Conservation (phyloP, 768 basidiomycete genomes). For the Leccinum pellstonianum region DNA sequence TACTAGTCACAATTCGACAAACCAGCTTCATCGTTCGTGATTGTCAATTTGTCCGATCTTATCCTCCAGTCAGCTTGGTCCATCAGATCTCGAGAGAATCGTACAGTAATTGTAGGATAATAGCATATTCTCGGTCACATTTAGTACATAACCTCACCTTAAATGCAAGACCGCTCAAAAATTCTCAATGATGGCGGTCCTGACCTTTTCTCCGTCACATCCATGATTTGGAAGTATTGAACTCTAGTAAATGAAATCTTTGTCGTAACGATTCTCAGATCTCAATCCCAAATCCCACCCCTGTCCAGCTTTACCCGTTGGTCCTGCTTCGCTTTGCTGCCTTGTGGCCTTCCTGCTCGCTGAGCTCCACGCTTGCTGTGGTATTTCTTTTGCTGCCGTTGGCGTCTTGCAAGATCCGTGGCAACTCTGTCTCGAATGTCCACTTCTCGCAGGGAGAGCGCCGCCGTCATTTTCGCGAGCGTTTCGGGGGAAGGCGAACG, state of each 20-base stretch:
- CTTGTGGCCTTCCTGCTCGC: constrained; percentile 65
- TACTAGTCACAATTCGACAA: constrained; percentile 4
- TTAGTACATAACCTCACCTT: constrained; percentile 8
- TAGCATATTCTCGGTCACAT: constrained; percentile 9
- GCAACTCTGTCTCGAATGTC: constrained; percentile 62
- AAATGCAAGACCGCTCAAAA: neutral
- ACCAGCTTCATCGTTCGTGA: constrained; percentile 12
- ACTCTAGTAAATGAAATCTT: constrained; percentile 8
- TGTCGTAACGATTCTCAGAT: constrained; percentile 21
- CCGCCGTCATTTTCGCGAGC: constrained; percentile 42
- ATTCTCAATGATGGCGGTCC: neutral
- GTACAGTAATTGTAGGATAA: constrained; percentile 24
- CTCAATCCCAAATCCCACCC: constrained; percentile 60
- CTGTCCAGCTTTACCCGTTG: constrained; percentile 59
- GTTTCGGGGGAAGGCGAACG: constrained; percentile 45
- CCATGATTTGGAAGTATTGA: constrained; percentile 2
- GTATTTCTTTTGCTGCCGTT: constrained; percentile 68
- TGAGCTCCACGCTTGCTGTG: constrained; percentile 71
- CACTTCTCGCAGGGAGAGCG: constrained; percentile 33
- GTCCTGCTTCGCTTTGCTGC: constrained; percentile 86
- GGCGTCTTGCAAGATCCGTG: constrained; percentile 59
- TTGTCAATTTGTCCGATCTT: neutral
- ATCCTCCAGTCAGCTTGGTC: neutral
- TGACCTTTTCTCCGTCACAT: constrained; percentile 6
- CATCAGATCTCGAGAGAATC: constrained; percentile 1